These are phyloP conservation scores for Colletotrichum simmondsii DNA, from an alignment of 2,329 filamentous ascomycete species.

Conservation along the genomic window DNA sequence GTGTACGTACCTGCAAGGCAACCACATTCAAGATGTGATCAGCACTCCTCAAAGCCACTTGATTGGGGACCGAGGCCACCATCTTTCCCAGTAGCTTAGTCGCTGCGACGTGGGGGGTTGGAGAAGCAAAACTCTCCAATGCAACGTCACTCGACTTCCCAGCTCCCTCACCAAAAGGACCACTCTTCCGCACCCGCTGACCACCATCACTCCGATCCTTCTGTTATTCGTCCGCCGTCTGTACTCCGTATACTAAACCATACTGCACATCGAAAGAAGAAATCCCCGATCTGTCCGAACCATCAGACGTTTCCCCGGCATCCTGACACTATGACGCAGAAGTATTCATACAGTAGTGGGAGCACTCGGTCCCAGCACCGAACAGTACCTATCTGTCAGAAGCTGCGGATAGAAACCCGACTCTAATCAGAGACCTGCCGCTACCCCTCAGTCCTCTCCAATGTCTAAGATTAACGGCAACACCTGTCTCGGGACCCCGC, in stretches of 20 bases:
- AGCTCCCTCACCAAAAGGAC: neutral
- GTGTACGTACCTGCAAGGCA: slow-evolving; percentile 4
- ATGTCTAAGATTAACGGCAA: neutral
- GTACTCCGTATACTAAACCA: neutral
- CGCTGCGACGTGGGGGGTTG: slow-evolving; percentile 24
- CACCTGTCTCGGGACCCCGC: slow-evolving; percentile 27
- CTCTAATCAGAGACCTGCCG: neutral
- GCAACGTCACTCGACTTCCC: slow-evolving; percentile 20
- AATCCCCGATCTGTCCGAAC: slow-evolving; percentile 8
- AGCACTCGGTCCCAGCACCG: neutral
- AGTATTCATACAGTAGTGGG: neutral
- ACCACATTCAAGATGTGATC: neutral
- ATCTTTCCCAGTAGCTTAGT: slow-evolving; percentile 5
- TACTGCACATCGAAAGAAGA: neutral
- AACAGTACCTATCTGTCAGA: neutral
- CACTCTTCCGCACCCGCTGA: neutral
- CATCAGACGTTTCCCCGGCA: neutral
- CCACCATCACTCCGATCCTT: neutral
- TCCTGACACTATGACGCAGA: neutral
- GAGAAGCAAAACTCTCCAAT: slow-evolving; percentile 22
- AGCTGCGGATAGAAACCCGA: neutral
- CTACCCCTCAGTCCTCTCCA: slow-evolving; percentile 7
- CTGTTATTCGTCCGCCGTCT: neutral
- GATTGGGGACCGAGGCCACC: slow-evolving; percentile 20
- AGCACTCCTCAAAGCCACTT: neutral